Evolutionary conservation across 139 green algal species (phyloP), one percentile per base, ranked within the genome.

Genomic region (Limnomonas spitsbergensis): DNA sequence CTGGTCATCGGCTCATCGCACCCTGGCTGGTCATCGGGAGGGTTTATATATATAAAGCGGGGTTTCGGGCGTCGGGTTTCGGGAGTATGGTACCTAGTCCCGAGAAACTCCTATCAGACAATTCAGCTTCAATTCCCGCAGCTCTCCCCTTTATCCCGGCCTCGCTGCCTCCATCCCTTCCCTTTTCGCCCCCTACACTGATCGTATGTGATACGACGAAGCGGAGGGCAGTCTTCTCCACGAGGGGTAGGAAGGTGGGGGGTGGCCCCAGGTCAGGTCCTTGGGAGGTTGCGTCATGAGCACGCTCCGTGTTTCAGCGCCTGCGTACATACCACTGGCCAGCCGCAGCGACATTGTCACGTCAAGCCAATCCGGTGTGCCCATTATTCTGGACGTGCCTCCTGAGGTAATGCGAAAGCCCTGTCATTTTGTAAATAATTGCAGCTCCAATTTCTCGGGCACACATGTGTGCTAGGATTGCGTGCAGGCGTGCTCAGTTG

Each of bases 261-360:
- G n/a, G n/a, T n/a, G n/a, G n/a, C n/a, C n/a, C n/a, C n/a, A n/a
- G n/a, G n/a, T n/a, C n/a, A n/a, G n/a, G n/a, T n/a, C n/a, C n/a
- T n/a, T n/a, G n/a, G n/a, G n/a, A n/a, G n/a, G 24, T 4, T 32
- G 29, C 56, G 29, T 7, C 6, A 70, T 70, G 56, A 24, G 56
- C 29, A 70, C 56, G n/a, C 24, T 70, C 14, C 56, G 56, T 37
- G 68, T 42, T 4, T 47, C 68, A 35, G 68, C 68, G 36, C 68
- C 34, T 6, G 9, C 68, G 31, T 74, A 74, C 42, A 32, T 74
- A 4, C 68, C 68, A 3, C 14, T 74, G 36, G 9, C 68, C 3
- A n/a, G 9, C 24, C 35, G 35, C 35, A 29, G 61, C 61, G 6
- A 7, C 68, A n/a, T n/a, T n/a, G 29, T 4, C 29, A 53, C 7